These are phyloP conservation scores for Basidiobolus meristosporus DNA, from an alignment of 371 early-diverging fungal species.

Conservation along the genomic window DNA sequence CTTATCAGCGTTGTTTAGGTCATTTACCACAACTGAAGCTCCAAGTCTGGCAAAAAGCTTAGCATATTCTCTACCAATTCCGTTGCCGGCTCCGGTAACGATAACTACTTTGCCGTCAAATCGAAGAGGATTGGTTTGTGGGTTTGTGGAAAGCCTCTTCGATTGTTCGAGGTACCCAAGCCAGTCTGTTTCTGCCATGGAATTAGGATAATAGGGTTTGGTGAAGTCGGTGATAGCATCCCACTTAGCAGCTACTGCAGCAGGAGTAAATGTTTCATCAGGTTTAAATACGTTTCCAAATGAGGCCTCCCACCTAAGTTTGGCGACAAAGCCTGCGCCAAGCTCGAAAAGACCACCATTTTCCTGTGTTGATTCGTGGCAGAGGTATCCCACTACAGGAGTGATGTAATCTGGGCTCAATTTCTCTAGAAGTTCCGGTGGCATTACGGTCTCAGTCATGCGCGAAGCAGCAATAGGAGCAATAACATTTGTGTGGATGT, in stretches of 20 bases:
- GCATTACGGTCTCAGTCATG: constrained; percentile 95
- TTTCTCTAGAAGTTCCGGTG: constrained; percentile 76
- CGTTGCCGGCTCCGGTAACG: constrained; percentile 85
- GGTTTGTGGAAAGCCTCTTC: constrained; percentile 33
- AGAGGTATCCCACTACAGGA: constrained; percentile 85
- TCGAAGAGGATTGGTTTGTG: constrained; percentile 33
- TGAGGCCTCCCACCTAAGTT: constrained; percentile 86
- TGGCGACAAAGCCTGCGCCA: constrained; percentile 86
- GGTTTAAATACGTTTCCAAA: constrained; percentile 83
- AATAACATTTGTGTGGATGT: constrained; percentile 82
- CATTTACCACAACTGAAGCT: constrained; percentile 79
- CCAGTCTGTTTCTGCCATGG: constrained; percentile 73
- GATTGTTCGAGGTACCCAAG: constrained; percentile 59
- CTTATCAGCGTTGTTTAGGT: constrained; percentile 80
- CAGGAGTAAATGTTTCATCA: constrained; percentile 71
- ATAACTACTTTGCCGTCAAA: constrained; percentile 75
- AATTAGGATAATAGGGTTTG: constrained; percentile 46
- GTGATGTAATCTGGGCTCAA: constrained; percentile 93
- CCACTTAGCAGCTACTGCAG: constrained; percentile 55
- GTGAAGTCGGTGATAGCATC: constrained; percentile 62
- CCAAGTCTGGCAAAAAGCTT: constrained; percentile 60
- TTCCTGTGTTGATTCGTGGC: constrained; percentile 73
- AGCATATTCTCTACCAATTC: constrained; percentile 81
- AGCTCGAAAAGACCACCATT: constrained; percentile 82
- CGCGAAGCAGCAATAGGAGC: constrained; percentile 94